Evolutionary conservation across 1,284 basidiomycete species (phyloP).

Genomic region (Mycosarcoma mackinlayi): DNA sequence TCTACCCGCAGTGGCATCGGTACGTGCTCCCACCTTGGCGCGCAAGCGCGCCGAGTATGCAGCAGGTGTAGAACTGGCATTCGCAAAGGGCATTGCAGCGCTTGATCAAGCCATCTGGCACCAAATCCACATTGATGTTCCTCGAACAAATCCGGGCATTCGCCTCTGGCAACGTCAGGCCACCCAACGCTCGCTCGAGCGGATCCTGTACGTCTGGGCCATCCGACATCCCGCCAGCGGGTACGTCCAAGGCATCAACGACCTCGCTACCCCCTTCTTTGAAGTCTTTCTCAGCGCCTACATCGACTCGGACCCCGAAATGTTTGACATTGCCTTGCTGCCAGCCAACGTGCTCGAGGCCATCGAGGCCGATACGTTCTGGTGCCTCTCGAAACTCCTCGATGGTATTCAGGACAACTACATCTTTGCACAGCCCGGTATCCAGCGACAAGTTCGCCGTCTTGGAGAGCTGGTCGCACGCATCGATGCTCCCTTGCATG

Average conservation of each 20-base stretch:
- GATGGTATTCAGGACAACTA: constrained; percentile 68
- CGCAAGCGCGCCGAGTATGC: constrained; percentile 93
- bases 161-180: constrained; percentile 65
- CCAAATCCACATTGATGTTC: constrained; percentile 67
- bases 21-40: constrained; percentile 80
- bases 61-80: constrained; percentile 89
- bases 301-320: constrained; percentile 60
- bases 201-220: constrained; percentile 68
- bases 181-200: constrained; percentile 64
- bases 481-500: constrained; percentile 65
- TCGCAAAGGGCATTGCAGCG: constrained; percentile 74
- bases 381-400: constrained; percentile 66
- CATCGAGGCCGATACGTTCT: constrained; percentile 67
- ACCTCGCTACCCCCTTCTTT: constrained; percentile 68
- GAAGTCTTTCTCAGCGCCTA: constrained; percentile 66
- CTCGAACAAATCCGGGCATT: constrained; percentile 66
- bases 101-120: constrained; percentile 66
- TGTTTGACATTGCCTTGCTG: constrained; percentile 60
- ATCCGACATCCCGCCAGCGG: constrained; percentile 67
- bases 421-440: constrained; percentile 66
- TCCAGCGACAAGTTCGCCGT: constrained; percentile 62
- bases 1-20: constrained; percentile 83
- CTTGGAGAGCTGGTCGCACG: constrained; percentile 63
- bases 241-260: constrained; percentile 68
- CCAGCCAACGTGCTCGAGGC: constrained; percentile 59